Percentiles rank a stretch among this genome's conserved stretches.
Evolutionary conservation across 495 filamentous ascomycete species (phyloP).

Genomic region (Bryoglossum gracile): DNA sequence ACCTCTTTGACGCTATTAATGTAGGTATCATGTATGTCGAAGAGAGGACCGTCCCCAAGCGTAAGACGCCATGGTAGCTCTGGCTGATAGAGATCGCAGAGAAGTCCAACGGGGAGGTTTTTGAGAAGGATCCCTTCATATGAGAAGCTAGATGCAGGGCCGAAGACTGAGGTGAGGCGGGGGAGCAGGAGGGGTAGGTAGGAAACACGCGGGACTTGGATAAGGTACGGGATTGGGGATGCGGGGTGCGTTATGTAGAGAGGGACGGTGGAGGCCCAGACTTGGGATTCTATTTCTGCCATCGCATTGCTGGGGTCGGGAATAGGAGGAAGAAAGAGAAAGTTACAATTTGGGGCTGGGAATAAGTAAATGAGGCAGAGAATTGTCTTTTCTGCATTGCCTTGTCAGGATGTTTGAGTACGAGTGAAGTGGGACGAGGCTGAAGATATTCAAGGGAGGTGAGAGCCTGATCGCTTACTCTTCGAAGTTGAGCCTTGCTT

Average conservation of each 20-base stretch:
- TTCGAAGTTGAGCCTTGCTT: no score
- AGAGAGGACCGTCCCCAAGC: slow-evolving; percentile 50
- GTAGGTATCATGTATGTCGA: slow-evolving; percentile 80
- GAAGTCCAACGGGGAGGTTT: slow-evolving; percentile 77
- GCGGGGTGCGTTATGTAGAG: slow-evolving; percentile 42
- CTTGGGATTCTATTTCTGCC: slow-evolving; percentile 25
- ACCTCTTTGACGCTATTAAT: slow-evolving; percentile 91
- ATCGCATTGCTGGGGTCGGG: slow-evolving; percentile 6
- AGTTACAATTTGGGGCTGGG: no score
- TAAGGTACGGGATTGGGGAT: slow-evolving; percentile 36
- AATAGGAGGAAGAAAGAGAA: not conserved
- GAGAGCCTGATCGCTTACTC: no score
- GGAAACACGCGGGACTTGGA: slow-evolving; percentile 58
- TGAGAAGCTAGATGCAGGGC: slow-evolving; percentile 67
- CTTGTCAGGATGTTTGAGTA: no score
- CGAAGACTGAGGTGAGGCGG: slow-evolving; percentile 73
- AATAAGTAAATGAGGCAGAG: no score
- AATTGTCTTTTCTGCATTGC: no score
- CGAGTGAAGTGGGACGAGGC: no score
- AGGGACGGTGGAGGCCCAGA: slow-evolving; percentile 45
- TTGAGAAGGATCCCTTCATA: slow-evolving; percentile 65
- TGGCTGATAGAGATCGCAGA: slow-evolving; percentile 73
- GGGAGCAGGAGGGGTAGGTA: slow-evolving; percentile 72
- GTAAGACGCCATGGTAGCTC: slow-evolving; percentile 70
- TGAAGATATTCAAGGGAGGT: no score